Conservation (phyloP, 2,329 filamentous ascomycete genomes). For the Trichoderma arundinaceum region DNA sequence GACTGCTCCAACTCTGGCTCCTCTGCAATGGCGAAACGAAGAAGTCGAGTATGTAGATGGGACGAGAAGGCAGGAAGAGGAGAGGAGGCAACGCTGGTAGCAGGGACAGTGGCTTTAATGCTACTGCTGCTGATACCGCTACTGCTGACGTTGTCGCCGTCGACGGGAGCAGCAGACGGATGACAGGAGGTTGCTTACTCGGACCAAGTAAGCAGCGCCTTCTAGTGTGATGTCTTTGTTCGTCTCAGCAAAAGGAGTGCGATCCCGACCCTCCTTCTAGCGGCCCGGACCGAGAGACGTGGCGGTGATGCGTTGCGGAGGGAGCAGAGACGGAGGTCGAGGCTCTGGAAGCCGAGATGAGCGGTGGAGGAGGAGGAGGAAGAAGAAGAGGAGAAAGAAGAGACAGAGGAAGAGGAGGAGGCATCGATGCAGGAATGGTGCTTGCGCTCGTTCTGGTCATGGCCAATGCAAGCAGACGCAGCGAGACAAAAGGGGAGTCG, state of each 20-base stretch:
- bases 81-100: not conserved
- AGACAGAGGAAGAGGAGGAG: not conserved
- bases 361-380: not conserved
- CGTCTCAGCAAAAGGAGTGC: not conserved
- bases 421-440: not conserved
- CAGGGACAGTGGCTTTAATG: constrained; percentile 8
- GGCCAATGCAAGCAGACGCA: no score
- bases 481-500: no score
- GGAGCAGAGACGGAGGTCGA: not conserved
- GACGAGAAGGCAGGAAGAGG: not conserved
- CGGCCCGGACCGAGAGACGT: not conserved
- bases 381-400: not conserved
- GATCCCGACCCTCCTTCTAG: not conserved
- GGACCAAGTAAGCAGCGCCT: not conserved
- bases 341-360: not conserved
- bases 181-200: constrained; percentile 13
- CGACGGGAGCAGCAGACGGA: not conserved
- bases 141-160: not conserved
- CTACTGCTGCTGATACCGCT: not conserved
- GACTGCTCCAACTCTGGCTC: not conserved
- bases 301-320: constrained; percentile 4
- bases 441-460: no score
- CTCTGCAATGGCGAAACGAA: not conserved
- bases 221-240: not conserved
- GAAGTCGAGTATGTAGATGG: not conserved